phyloP scores from a whole-genome alignment of 805 yeast species.

The Starmerella roubikii region DNA sequence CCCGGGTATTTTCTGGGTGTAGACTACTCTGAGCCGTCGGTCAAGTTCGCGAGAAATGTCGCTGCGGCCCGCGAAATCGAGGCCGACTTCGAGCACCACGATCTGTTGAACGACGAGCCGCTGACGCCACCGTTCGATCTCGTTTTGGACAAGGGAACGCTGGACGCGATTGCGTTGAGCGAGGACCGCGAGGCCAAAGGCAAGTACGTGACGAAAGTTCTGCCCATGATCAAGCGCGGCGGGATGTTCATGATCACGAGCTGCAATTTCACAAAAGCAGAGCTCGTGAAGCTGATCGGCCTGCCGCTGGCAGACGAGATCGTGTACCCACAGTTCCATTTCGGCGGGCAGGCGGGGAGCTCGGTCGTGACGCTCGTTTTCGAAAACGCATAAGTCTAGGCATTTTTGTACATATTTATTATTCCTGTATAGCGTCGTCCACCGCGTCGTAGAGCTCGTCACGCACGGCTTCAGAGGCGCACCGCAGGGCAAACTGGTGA shows the following conservation, averaged over 20 bases:
- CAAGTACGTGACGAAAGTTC: conserved; percentile 51
- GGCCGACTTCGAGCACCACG: conserved; percentile 46
- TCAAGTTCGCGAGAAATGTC: conserved; percentile 55
- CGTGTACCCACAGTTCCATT: conserved; percentile 69
- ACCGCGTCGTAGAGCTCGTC: conserved; percentile 38
- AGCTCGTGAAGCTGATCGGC: conserved; percentile 33
- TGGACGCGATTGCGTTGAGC: conserved; percentile 90
- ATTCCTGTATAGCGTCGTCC: not conserved
- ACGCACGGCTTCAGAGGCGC: conserved; percentile 49
- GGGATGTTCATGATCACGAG: conserved; percentile 67
- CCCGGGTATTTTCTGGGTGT: conserved; percentile 54
- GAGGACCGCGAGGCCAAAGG: conserved; percentile 26
- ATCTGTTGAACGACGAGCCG: conserved; percentile 31
- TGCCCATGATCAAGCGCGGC: conserved; percentile 40
- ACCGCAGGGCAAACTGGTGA: conserved; percentile 68
- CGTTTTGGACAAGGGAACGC: conserved; percentile 84
- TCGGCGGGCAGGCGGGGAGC: conserved; percentile 82
- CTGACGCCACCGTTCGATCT: conserved; percentile 40
- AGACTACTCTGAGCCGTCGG: conserved; percentile 76
- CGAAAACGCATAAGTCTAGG: conserved; percentile 1
- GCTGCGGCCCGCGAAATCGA: conserved; percentile 26
- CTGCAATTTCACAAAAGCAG: conserved; percentile 83
- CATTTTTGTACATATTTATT: not conserved
- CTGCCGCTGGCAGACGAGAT: conserved; percentile 31
- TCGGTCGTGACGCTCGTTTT: conserved; percentile 83